These are phyloP conservation scores for Claviceps africana DNA, from an alignment of 2,329 filamentous ascomycete genomes.

Conservation along the genomic window DNA sequence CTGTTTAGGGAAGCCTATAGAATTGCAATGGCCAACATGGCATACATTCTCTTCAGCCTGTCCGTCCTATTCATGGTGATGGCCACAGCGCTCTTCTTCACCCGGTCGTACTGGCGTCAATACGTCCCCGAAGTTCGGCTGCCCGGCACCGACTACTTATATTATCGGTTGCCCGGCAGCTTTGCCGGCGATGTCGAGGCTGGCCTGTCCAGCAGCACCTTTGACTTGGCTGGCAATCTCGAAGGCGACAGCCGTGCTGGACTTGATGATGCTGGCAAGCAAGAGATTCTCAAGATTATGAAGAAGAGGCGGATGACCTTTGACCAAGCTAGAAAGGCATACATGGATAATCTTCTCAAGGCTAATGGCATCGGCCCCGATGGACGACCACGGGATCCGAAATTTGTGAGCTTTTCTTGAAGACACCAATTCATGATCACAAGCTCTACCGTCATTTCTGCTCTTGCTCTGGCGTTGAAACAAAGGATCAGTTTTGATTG, in stretches of 20 bases:
- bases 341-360: constrained; percentile 73
- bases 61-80: constrained; percentile 56
- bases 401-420: constrained; percentile 75
- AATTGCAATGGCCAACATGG: constrained; percentile 37
- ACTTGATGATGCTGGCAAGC: constrained; percentile 66
- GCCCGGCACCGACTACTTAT: constrained; percentile 48
- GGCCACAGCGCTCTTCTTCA: constrained; percentile 68
- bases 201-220: constrained; percentile 68
- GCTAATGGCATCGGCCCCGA: constrained; percentile 82
- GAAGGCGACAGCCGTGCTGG: constrained; percentile 68
- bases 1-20: background rate
- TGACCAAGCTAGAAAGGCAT: constrained; percentile 77
- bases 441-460: background rate
- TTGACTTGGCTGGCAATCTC: constrained; percentile 72
- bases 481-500: background rate
- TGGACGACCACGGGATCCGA: constrained; percentile 77
- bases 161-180: constrained; percentile 60
- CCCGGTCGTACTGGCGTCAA: constrained; percentile 63
- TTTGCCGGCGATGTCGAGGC: constrained; percentile 81
- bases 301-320: constrained; percentile 69
- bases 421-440: background rate
- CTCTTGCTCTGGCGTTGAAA: no score
- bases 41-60: constrained; percentile 66
- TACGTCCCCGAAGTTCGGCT: constrained; percentile 47
- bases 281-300: constrained; percentile 81